Evolutionary conservation across 192 early-diverging fungal genomes (phyloP).

Genomic region (Spizellomyces punctatus): DNA sequence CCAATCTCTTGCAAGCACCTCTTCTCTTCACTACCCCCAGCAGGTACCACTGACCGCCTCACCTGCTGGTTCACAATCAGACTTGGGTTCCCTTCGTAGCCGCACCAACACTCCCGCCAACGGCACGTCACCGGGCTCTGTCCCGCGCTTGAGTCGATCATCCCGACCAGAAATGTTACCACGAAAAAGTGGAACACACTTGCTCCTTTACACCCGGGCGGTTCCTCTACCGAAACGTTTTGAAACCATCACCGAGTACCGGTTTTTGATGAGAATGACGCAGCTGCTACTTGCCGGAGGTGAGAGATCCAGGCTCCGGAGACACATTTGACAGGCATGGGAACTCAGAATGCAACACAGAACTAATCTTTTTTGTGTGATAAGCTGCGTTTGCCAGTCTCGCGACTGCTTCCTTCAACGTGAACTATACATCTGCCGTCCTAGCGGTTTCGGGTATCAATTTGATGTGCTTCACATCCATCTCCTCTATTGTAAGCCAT

Average conservation of each 20-base stretch:
- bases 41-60: too few species aligned
- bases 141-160: neutral
- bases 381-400: slow-evolving; percentile 43
- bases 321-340: neutral
- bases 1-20: too few species aligned
- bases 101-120: too few species aligned
- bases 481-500: slow-evolving; percentile 40
- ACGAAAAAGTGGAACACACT: slow-evolving; percentile 27
- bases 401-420: slow-evolving; percentile 45
- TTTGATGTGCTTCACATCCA: slow-evolving; percentile 45
- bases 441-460: slow-evolving; percentile 48
- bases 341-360: neutral
- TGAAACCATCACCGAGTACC: slow-evolving; percentile 32
- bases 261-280: slow-evolving; percentile 33
- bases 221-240: slow-evolving; percentile 31
- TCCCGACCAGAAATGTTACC: slow-evolving; percentile 5
- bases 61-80: too few species aligned
- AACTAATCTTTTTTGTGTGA: neutral
- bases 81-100: too few species aligned
- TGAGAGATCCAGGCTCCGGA: neutral
- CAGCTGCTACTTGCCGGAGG: slow-evolving; percentile 30
- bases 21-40: too few species aligned
- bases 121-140: too few species aligned
- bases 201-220: slow-evolving; percentile 33
- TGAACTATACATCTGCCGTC: slow-evolving; percentile 46